These are phyloP conservation scores for Spiraea crenata DNA, from an alignment of 331 rosid species.

Conservation along the genomic window DNA sequence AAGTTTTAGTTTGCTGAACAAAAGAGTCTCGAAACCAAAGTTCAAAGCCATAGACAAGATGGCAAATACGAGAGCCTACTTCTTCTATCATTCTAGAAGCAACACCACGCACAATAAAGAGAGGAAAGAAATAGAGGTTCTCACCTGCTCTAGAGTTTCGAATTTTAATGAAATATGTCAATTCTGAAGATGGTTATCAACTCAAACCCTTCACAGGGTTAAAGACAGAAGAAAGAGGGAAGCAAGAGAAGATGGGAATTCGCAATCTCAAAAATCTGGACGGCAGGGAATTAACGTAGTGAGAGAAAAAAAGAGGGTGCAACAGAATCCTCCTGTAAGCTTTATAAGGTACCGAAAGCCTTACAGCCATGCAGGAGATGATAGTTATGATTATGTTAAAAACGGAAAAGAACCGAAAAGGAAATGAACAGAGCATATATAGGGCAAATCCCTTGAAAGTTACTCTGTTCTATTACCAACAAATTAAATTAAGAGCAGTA, in stretches of 20 bases:
- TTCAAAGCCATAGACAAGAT: not conserved
- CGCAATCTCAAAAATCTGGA: conserved; percentile 49
- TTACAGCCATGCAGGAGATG: conserved; percentile 62
- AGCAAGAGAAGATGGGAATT: conserved; percentile 24
- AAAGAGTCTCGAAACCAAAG: not conserved
- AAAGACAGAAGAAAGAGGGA: conserved; percentile 16
- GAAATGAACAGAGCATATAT: not conserved
- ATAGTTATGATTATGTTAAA: conserved; percentile 28
- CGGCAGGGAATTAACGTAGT: conserved; percentile 46
- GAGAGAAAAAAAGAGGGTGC: conserved; percentile 32
- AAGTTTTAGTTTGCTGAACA: conserved; percentile 3
- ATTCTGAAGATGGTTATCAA: conserved; percentile 22
- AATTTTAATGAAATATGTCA: conserved; percentile 20
- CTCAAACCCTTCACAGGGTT: conserved; percentile 28
- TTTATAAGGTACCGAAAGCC: conserved; percentile 37
- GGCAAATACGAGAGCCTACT: conserved; percentile 17
- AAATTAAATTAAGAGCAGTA: not conserved
- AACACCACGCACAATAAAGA: conserved; percentile 14
- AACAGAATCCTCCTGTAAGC: conserved; percentile 60
- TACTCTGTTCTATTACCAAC: not conserved
- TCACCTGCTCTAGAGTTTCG: conserved; percentile 20
- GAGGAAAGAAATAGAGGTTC: conserved; percentile 4
- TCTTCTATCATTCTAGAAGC: conserved; percentile 6
- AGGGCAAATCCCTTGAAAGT: conserved; percentile 1
- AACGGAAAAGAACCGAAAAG: conserved; percentile 20